Evolutionary conservation across 169 alveolate species (phyloP).

Genomic region (Plasmodium fragile): DNA sequence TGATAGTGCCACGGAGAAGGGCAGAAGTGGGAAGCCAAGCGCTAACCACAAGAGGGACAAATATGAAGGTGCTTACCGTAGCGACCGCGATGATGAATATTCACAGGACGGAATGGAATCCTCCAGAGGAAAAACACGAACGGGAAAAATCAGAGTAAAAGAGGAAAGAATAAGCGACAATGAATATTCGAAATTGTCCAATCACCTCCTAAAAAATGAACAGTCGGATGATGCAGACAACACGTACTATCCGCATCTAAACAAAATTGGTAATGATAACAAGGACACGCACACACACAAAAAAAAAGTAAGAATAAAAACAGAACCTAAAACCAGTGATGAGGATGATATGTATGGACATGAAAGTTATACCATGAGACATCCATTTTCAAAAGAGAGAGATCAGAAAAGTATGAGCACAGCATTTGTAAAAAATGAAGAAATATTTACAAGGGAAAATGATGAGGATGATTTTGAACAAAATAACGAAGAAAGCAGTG

Average conservation of each 20-base stretch:
- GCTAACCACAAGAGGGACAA: background rate
- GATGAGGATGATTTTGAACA: background rate
- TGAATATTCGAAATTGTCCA: background rate
- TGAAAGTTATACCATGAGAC: background rate
- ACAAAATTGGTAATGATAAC: background rate
- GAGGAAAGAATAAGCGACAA: conserved; percentile 1
- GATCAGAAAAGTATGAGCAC: background rate
- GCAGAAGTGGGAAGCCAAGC: background rate
- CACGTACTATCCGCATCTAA: background rate
- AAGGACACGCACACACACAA: background rate
- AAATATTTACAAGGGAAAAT: background rate
- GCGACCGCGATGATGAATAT: background rate
- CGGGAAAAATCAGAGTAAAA: background rate
- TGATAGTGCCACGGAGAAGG: background rate
- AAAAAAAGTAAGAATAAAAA: conserved; percentile 44
- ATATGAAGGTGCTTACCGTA: background rate
- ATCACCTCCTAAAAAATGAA: background rate
- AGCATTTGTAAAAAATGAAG: background rate
- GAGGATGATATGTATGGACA: background rate
- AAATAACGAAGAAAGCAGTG: background rate
- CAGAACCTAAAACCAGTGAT: background rate
- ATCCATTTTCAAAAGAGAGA: background rate
- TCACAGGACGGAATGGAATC: background rate
- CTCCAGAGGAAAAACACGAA: background rate
- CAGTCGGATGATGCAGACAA: background rate